These are phyloP conservation scores for Aspergillus candidus DNA, from an alignment of 2,329 filamentous ascomycete species.

Conservation along the genomic window DNA sequence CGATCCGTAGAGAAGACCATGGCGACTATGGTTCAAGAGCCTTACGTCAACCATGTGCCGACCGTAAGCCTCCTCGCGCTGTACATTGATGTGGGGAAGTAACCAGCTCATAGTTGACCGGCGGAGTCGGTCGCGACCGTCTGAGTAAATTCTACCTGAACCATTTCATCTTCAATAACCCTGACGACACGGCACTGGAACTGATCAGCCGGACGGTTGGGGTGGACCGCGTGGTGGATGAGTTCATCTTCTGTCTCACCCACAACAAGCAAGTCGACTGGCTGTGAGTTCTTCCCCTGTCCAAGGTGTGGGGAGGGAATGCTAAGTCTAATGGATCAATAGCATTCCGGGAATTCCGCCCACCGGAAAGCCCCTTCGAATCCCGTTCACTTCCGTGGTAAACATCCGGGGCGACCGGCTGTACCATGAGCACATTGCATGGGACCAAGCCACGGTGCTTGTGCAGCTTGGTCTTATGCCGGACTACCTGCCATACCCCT, in stretches of 20 bases:
- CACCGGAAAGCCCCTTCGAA: slow-evolving; percentile 48
- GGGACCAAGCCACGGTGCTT: slow-evolving; percentile 61
- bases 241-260: slow-evolving; percentile 61
- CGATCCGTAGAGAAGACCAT: slow-evolving; percentile 67
- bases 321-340: background rate
- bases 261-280: slow-evolving; percentile 61
- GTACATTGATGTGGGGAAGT: background rate
- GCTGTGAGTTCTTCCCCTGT: slow-evolving; percentile 49
- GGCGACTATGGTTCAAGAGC: slow-evolving; percentile 74
- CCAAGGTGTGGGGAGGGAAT: background rate
- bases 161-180: slow-evolving; percentile 70
- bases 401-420: slow-evolving; percentile 63
- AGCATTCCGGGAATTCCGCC: slow-evolving; percentile 56
- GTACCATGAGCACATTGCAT: slow-evolving; percentile 65
- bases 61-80: slow-evolving; percentile 44
- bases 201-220: slow-evolving; percentile 67
- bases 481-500: slow-evolving; percentile 59
- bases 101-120: slow-evolving; percentile 46
- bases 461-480: slow-evolving; percentile 58
- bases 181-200: slow-evolving; percentile 60
- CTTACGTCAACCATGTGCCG: slow-evolving; percentile 72
- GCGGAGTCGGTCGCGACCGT: slow-evolving; percentile 59
- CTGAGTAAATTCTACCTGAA: slow-evolving; percentile 64
- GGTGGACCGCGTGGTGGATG: slow-evolving; percentile 64
- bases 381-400: slow-evolving; percentile 61